A percentile compares a stretch with the other conserved stretches of the same genome.
phyloP scores from a whole-genome alignment of 129 eudicot genomes.

The Artemisia annua region DNA sequence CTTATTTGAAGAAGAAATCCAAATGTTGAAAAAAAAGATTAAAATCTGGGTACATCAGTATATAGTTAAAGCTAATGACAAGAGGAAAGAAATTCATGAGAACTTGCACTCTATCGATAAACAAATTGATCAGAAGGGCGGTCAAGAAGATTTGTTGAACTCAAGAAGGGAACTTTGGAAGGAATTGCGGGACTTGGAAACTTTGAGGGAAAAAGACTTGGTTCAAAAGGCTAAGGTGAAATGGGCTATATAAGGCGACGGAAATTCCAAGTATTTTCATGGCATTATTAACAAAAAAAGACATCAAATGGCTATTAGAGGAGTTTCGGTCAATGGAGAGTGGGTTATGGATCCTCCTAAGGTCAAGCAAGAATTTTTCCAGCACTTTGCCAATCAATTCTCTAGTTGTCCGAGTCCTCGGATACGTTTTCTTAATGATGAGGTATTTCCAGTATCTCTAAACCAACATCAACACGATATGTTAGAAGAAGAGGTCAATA shows the following conservation, averaged over 20 bases:
- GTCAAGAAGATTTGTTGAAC: not conserved
- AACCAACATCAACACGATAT: not conserved
- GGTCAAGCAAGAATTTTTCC: not conserved
- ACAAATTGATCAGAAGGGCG: not conserved
- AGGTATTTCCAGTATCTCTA: not conserved
- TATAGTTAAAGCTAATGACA: not conserved
- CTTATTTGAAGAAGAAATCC: not conserved
- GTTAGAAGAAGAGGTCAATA: not conserved
- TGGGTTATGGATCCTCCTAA: not conserved
- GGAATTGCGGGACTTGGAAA: not conserved
- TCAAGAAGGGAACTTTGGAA: not conserved
- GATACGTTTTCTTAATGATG: not conserved
- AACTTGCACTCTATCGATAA: not conserved
- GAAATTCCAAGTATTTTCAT: too few relatives aligned
- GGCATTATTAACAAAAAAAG: too few relatives aligned
- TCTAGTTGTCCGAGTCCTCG: not conserved
- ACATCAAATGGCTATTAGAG: not conserved
- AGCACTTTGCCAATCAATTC: not conserved
- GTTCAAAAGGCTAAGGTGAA: not conserved
- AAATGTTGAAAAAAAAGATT: not conserved
- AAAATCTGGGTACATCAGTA: not conserved
- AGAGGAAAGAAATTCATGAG: not conserved
- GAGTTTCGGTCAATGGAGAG: not conserved
- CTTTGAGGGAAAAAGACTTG: not conserved
- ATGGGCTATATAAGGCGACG: not conserved